Evolutionary conservation across 2,329 filamentous ascomycete species (phyloP).

Genomic region (Colletotrichum liaoningense): DNA sequence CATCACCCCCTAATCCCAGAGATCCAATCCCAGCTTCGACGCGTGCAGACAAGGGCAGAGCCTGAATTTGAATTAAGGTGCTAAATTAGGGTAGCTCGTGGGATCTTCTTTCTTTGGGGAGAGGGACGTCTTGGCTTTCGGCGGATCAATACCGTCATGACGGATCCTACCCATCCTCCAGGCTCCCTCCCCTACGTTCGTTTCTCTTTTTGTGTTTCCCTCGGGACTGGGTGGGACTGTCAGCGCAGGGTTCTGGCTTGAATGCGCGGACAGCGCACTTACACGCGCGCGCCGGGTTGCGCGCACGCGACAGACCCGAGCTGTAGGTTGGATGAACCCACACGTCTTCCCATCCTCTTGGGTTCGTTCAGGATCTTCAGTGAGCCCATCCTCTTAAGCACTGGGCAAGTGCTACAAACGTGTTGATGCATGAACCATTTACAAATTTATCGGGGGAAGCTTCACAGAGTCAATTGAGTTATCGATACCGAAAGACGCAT

Average conservation of each 20-base stretch:
- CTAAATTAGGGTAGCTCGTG: background rate
- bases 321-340: background rate
- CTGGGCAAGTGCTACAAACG: too few species aligned
- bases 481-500: too few species aligned
- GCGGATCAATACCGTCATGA: slow-evolving; percentile 1
- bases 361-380: background rate
- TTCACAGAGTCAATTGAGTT: too few species aligned
- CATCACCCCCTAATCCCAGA: background rate
- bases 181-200: too few species aligned
- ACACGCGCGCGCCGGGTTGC: background rate
- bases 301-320: background rate
- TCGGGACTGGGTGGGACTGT: background rate
- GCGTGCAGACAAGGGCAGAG: background rate
- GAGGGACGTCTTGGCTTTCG: background rate
- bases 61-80: background rate
- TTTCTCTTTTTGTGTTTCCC: background rate
- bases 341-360: background rate
- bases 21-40: background rate
- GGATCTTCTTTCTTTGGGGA: background rate
- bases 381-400: too few species aligned
- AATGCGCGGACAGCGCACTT: background rate
- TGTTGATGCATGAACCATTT: too few species aligned
- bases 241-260: background rate
- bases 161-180: background rate
- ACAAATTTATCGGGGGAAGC: too few species aligned